Conservation (phyloP, 768 basidiomycete species). For the Butyriboletus loyo region DNA sequence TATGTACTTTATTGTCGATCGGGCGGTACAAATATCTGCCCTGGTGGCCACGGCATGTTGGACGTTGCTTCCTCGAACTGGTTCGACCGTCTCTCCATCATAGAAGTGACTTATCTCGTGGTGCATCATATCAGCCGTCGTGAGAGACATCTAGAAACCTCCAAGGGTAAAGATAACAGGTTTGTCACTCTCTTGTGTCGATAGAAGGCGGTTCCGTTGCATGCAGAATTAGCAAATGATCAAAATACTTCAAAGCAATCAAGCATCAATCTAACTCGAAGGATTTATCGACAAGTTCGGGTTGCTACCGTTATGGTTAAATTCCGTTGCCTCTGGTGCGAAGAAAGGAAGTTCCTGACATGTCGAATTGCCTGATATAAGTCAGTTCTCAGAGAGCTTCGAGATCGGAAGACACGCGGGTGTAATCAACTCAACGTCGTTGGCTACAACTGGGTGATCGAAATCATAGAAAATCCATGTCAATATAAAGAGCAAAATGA, state of each 20-base stretch:
- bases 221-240: neutral
- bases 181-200: neutral
- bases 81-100: neutral
- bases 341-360: neutral
- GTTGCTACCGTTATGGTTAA: neutral
- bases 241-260: neutral
- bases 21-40: neutral
- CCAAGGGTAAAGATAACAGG: neutral
- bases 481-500: conserved; percentile 11
- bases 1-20: neutral
- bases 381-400: neutral
- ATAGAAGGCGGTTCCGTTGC: neutral
- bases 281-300: neutral
- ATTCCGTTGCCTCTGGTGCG: neutral
- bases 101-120: neutral
- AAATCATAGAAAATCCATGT: neutral
- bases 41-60: neutral
- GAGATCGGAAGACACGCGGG: neutral
- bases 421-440: conserved; percentile 5
- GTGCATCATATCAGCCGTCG: neutral
- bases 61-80: conserved; percentile 1
- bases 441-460: neutral
- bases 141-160: neutral
- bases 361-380: neutral
- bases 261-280: neutral